These are phyloP conservation scores for Fraxinus velutina DNA, from an alignment of 305 asterid genomes.

Conservation along the genomic window DNA sequence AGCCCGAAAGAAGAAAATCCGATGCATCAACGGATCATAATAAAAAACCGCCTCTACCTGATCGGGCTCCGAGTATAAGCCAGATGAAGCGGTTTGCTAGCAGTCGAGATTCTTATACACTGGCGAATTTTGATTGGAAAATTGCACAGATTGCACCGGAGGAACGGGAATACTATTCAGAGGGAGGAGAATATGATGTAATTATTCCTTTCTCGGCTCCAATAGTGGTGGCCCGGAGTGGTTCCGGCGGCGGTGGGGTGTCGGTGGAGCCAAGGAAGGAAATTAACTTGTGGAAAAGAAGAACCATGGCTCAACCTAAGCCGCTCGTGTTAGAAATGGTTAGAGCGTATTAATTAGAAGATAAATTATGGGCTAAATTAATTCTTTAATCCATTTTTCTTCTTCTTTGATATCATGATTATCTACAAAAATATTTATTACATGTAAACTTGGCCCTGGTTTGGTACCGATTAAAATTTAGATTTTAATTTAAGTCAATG, in stretches of 20 bases:
- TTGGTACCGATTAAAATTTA: too few species aligned
- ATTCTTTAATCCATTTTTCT: not conserved
- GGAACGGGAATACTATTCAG: constrained; percentile 33
- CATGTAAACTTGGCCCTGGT: too few species aligned
- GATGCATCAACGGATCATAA: constrained; percentile 25
- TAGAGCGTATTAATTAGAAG: not conserved
- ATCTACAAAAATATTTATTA: not conserved
- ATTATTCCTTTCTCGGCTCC: constrained; percentile 57
- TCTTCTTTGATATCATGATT: not conserved
- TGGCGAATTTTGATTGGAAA: constrained; percentile 54
- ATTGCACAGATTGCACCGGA: constrained; percentile 45
- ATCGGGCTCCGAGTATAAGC: constrained; percentile 50
- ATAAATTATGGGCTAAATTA: not conserved
- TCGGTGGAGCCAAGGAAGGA: constrained; percentile 67
- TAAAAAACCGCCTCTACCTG: constrained; percentile 26
- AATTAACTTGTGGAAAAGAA: constrained; percentile 61
- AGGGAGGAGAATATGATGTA: constrained; percentile 39
- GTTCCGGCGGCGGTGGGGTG: constrained; percentile 16
- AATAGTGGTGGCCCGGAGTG: constrained; percentile 19
- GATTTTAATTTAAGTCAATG: too few species aligned
- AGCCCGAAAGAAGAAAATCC: constrained; percentile 29
- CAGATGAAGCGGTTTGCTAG: constrained; percentile 70
- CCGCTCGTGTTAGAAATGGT: constrained; percentile 40
- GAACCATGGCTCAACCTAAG: constrained; percentile 50
- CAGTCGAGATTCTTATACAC: constrained; percentile 42